Evolutionary conservation across 176 grass and related monocot species (phyloP).

Genomic region (Puccinellia tenuiflora): DNA sequence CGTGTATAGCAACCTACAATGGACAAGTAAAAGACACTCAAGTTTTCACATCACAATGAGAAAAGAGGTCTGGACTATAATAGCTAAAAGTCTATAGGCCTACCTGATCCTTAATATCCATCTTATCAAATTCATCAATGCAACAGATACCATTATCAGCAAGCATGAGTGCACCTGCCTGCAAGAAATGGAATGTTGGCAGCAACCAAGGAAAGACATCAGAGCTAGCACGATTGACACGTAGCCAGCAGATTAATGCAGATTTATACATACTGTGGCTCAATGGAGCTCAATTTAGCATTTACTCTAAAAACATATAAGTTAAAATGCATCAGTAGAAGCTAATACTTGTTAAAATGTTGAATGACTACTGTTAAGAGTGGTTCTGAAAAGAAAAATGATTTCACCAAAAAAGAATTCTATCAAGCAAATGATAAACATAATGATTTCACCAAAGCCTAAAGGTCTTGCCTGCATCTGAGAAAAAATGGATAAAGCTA

Average conservation of each 20-base stretch:
- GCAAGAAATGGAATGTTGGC: constrained; percentile 20
- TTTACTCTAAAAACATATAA: neutral
- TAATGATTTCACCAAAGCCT: neutral
- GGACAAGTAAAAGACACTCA: constrained; percentile 9
- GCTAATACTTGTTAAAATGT: neutral
- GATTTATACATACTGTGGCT: neutral
- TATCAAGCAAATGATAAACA: neutral
- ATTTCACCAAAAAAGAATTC: neutral
- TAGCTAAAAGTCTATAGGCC: neutral
- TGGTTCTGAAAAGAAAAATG: neutral
- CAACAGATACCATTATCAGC: constrained; percentile 97
- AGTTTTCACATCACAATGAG: constrained; percentile 16
- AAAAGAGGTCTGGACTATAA: neutral
- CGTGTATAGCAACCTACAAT: constrained; percentile 93
- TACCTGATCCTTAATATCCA: constrained; percentile 98
- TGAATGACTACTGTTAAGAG: neutral
- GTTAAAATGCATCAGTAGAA: constrained; percentile 11
- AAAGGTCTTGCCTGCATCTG: neutral
- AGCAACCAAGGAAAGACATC: constrained; percentile 4
- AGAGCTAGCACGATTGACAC: constrained; percentile 4
- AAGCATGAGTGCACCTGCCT: constrained; percentile 98
- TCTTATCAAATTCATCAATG: constrained; percentile 99
- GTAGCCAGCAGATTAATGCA: neutral
- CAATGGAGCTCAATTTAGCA: neutral
- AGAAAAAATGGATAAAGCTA: neutral